Evolutionary conservation across 768 basidiomycete species (phyloP).

Genomic region (Candolleomyces aberdarensis): DNA sequence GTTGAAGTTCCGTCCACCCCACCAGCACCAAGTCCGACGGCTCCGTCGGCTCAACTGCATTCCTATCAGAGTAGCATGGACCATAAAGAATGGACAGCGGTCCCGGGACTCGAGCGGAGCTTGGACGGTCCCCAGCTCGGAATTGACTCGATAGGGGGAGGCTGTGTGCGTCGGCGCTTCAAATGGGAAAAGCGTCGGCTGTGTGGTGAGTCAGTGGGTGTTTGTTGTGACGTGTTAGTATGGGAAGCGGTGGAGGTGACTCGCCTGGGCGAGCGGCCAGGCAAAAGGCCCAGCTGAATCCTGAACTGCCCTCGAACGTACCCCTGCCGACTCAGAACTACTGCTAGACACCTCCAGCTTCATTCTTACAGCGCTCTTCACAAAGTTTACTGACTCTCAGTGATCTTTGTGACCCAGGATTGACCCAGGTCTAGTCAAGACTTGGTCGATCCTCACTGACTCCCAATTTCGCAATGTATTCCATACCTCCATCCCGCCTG

Average conservation of each 20-base stretch:
- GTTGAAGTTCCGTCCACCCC: too few species aligned
- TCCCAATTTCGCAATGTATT: slow-evolving; percentile 3
- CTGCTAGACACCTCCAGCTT: neutral
- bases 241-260: slow-evolving; percentile 4
- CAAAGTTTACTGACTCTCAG: slow-evolving; percentile 7
- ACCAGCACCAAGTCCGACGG: too few species aligned
- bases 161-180: neutral
- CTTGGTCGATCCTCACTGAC: slow-evolving; percentile 8
- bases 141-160: neutral
- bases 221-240: slow-evolving; percentile 7
- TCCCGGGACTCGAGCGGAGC: too few species aligned
- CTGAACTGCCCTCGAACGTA: neutral
- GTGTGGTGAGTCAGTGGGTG: slow-evolving; percentile 6
- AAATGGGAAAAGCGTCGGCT: neutral
- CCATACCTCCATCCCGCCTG: neutral
- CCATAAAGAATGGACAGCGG: too few species aligned
- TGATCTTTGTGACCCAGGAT: slow-evolving; percentile 10
- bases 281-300: neutral
- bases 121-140: too few species aligned
- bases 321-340: neutral
- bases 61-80: too few species aligned
- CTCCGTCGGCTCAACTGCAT: too few species aligned
- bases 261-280: slow-evolving; percentile 1
- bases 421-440: slow-evolving; percentile 10
- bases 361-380: neutral